Base-by-base conservation (phyloP, 2,329 filamentous ascomycete genomes). In the Keithomyces neogunnii region DNA sequence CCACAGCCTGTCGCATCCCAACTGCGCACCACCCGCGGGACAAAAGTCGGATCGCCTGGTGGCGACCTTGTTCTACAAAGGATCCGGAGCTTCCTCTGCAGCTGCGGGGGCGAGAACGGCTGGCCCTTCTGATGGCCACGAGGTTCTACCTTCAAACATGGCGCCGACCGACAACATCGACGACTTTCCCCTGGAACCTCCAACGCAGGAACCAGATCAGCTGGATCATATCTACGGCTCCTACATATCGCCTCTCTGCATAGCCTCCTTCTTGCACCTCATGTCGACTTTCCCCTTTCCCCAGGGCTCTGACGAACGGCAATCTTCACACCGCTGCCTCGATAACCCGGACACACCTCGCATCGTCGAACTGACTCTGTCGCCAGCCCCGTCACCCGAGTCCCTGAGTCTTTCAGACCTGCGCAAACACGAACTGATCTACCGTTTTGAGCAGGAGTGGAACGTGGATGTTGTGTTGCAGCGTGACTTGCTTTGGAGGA, bases 401-500 rank as follows among this genome's bases (percentile, higher is more conserved):
- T 88, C 86, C 68, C 68, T 88, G 60, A 73, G 82, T 61, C 62
- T 92, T 19, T 72, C 76, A 3, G 86, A 90, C 58, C 72, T 95
- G 59, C 80, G 88, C 56, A 87, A 87, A 62, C 85, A 95, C 66
- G 88, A 92, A 70, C 81, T 83, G 53, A 83, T 95, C 53, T 89
- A 88, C 72, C 79, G 84, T 19, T 95, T 95, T 62, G 89, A 95
- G 76, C 80, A 83, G 56, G 87, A 92, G 66, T 95, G 89, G 88
- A 91, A 90, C 62, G 85, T 93, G 40, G 88, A 95, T 67, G 85
- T 92, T 11, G 81, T 88, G 26, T 75, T 95, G 55, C 88, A 95
- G 67, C 69, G 69, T 40, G 88, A 92, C 63, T 80, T 74, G 32
- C 75, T 92, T 33, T 89, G 85, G 74, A 77, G 89, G 53, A 80